Percentiles rank a stretch among this genome's conserved stretches.
These are phyloP conservation scores for Penstemon eatonii DNA, from an alignment of 257 asterid genomes.

Conservation along the genomic window DNA sequence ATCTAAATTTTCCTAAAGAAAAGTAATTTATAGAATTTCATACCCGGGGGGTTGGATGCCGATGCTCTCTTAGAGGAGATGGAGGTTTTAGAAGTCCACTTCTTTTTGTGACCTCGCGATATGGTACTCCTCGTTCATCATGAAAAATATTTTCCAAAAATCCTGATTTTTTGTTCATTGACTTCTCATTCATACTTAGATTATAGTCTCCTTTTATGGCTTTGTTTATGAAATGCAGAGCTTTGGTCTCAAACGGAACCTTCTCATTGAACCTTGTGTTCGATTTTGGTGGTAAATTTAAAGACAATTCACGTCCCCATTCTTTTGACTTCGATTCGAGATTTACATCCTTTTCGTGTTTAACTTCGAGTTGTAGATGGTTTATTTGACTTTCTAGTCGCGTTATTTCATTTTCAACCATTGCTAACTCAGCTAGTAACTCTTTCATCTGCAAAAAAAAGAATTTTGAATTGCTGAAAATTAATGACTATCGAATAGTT, in stretches of 20 bases:
- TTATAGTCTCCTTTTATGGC: slow-evolving; percentile 82
- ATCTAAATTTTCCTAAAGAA: no score
- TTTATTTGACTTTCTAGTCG: slow-evolving; percentile 66
- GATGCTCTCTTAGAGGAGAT: slow-evolving; percentile 60
- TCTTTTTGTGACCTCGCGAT: slow-evolving; percentile 41
- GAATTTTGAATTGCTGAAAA: no score
- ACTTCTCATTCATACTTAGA: slow-evolving; percentile 37
- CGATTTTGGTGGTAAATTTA: slow-evolving; percentile 42
- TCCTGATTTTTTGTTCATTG: slow-evolving; percentile 24
- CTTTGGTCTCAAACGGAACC: slow-evolving; percentile 59
- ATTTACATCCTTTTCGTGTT: slow-evolving; percentile 42
- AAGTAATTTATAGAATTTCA: background rate
- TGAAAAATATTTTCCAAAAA: slow-evolving; percentile 34
- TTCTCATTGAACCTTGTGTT: slow-evolving; percentile 32
- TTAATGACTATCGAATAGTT: no score
- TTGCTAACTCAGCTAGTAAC: slow-evolving; percentile 56
- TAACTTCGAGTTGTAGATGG: slow-evolving; percentile 53
- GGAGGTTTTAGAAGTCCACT: slow-evolving; percentile 47
- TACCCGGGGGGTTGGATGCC: slow-evolving; percentile 76
- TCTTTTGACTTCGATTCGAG: slow-evolving; percentile 30
- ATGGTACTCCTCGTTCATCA: slow-evolving; percentile 33
- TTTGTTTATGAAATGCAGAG: slow-evolving; percentile 80
- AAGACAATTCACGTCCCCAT: slow-evolving; percentile 29
- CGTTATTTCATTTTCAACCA: slow-evolving; percentile 73
- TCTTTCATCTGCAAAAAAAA: slow-evolving; percentile 57